Percentiles rank a stretch among this genome's conserved stretches.
phyloP scores from a whole-genome alignment of 2,329 filamentous ascomycete species.

The Ophiobolus disseminans region DNA sequence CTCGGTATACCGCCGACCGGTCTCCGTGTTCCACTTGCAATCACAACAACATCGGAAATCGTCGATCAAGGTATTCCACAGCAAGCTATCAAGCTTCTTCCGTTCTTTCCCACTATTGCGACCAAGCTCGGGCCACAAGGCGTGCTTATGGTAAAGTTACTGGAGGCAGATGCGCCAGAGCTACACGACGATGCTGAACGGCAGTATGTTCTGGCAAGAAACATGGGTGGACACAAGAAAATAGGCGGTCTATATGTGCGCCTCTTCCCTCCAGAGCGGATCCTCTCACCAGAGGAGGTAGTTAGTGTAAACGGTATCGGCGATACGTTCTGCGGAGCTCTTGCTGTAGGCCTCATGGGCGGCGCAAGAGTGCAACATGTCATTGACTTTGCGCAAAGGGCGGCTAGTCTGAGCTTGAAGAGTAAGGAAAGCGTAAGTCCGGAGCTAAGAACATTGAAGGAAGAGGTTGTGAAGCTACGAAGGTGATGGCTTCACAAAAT shows the following conservation, averaged over 20 bases:
- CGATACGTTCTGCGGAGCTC: conserved; percentile 86
- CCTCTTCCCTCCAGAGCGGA: conserved; percentile 69
- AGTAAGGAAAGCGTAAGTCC: conserved; percentile 76
- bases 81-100: conserved; percentile 82
- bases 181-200: conserved; percentile 68
- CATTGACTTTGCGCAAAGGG: conserved; percentile 81
- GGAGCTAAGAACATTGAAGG: conserved; percentile 52
- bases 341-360: conserved; percentile 77
- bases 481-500: neutral
- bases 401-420: conserved; percentile 78
- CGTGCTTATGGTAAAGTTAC: conserved; percentile 75
- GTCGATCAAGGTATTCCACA: conserved; percentile 84
- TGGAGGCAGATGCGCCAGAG: conserved; percentile 71
- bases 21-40: conserved; percentile 74
- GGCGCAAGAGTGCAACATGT: conserved; percentile 65
- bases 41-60: conserved; percentile 69
- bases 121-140: conserved; percentile 82
- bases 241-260: conserved; percentile 83
- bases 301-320: conserved; percentile 94
- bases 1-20: conserved; percentile 75
- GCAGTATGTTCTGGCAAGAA: conserved; percentile 74
- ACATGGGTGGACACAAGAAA: conserved; percentile 57
- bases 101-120: conserved; percentile 83
- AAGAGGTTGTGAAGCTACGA: neutral
- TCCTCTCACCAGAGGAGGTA: conserved; percentile 67